A percentile compares a stretch with the other conserved stretches of the same genome.
Evolutionary conservation across 2,329 filamentous ascomycete genomes (phyloP).

Genomic region (Aspergillus phoenicis): DNA sequence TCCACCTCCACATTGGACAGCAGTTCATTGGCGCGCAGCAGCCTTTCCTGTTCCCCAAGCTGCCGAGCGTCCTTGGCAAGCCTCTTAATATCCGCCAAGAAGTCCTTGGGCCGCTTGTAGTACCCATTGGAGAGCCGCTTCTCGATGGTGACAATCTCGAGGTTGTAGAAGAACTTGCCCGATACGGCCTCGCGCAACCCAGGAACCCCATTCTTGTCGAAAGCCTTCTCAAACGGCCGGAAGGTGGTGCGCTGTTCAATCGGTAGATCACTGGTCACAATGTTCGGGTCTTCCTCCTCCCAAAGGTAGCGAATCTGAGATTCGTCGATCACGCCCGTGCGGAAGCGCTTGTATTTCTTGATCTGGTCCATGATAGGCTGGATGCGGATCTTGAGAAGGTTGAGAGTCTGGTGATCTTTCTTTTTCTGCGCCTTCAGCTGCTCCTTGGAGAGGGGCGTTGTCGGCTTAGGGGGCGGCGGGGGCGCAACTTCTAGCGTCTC

Average conservation of each 20-base stretch:
- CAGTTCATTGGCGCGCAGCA: conserved; percentile 87
- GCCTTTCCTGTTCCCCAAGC: conserved; percentile 78
- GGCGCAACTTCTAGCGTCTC: conserved; percentile 76
- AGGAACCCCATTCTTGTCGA: conserved; percentile 75
- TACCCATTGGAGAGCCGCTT: conserved; percentile 96
- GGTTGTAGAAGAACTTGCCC: conserved; percentile 89
- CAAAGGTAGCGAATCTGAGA: conserved; percentile 77
- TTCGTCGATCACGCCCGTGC: conserved; percentile 75
- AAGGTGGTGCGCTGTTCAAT: conserved; percentile 60
- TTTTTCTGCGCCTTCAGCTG: conserved; percentile 80
- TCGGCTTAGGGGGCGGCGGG: conserved; percentile 65
- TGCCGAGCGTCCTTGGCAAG: conserved; percentile 82
- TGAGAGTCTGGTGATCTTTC: conserved; percentile 79
- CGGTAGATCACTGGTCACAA: conserved; percentile 62
- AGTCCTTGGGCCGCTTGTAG: conserved; percentile 88
- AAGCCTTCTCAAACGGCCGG: conserved; percentile 77
- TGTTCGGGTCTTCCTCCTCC: conserved; percentile 75
- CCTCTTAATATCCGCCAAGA: conserved; percentile 81
- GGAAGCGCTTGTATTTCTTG: conserved; percentile 89
- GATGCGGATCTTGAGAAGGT: conserved; percentile 82
- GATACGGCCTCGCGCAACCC: conserved; percentile 75
- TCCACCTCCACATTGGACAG: conserved; percentile 93
- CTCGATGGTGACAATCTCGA: conserved; percentile 91
- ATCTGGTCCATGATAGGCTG: conserved; percentile 98
- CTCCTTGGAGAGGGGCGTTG: conserved; percentile 68